Evolutionary conservation across 148 eudicot species (phyloP).

Genomic region (Diospyros kaki): DNA sequence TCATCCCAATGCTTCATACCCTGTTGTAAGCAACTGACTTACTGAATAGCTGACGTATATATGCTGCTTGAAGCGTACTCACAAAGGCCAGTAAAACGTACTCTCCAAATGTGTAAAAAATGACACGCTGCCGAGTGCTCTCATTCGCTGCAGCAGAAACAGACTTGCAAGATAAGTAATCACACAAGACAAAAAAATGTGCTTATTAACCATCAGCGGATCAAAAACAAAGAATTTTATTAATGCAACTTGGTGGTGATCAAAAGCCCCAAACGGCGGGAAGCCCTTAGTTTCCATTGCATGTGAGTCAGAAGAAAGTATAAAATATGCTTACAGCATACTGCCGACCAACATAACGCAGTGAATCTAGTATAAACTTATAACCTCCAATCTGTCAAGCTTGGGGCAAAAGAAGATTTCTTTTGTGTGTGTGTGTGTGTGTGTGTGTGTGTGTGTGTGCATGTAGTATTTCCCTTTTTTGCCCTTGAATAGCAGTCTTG

Average conservation of each 20-base stretch:
- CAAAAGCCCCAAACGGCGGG: not conserved
- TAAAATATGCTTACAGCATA: not conserved
- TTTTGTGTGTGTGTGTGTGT: not conserved
- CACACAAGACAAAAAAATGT: not conserved
- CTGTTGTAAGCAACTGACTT: slow-evolving; percentile 52
- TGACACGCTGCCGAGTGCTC: slow-evolving; percentile 59
- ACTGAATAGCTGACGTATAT: slow-evolving; percentile 54
- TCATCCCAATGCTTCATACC: slow-evolving; percentile 25
- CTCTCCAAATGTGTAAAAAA: slow-evolving; percentile 55
- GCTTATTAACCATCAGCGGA: not conserved
- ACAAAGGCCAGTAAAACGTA: slow-evolving; percentile 47
- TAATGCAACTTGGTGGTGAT: not conserved
- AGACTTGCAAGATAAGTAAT: not conserved
- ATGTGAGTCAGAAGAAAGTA: not conserved
- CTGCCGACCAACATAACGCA: not conserved
- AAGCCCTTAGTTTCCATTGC: not conserved
- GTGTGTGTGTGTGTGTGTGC: not conserved
- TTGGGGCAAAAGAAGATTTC: not conserved
- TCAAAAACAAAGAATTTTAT: not conserved
- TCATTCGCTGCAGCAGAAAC: slow-evolving; percentile 48
- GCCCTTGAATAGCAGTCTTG: not conserved
- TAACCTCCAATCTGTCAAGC: not conserved
- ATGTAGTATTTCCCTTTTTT: not conserved
- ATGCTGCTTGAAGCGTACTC: slow-evolving; percentile 50
- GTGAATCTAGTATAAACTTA: too few relatives aligned